These are phyloP conservation scores for Aspergillus fructus DNA, from an alignment of 2,329 filamentous ascomycete genomes.

Conservation along the genomic window DNA sequence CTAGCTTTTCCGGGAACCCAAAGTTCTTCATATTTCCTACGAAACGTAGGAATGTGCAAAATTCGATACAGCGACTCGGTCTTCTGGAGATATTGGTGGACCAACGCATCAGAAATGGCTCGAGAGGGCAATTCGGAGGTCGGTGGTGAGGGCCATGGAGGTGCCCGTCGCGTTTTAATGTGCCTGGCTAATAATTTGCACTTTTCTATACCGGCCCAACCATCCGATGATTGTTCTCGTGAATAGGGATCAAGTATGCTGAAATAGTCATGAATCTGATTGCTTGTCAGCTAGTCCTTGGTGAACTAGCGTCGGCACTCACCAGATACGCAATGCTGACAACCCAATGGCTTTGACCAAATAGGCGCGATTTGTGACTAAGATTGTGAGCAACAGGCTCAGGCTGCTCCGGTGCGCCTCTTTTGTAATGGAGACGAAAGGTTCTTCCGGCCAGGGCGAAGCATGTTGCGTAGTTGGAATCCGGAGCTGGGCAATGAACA, in stretches of 20 bases:
- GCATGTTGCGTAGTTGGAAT: not conserved
- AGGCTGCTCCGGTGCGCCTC: not conserved
- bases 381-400: not conserved
- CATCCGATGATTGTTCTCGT: slow-evolving; percentile 38
- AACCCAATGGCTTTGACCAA: slow-evolving; percentile 1
- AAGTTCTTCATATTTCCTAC: slow-evolving; percentile 53
- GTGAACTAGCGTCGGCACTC: not conserved
- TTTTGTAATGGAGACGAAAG: not conserved
- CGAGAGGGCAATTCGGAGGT: slow-evolving; percentile 46
- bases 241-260: slow-evolving; percentile 44
- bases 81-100: slow-evolving; percentile 54
- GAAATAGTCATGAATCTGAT: slow-evolving; percentile 34
- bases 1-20: slow-evolving; percentile 40
- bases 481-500: not conserved
- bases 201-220: slow-evolving; percentile 41
- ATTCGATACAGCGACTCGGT: slow-evolving; percentile 57
- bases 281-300: not conserved
- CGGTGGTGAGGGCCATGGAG: slow-evolving; percentile 48
- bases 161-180: slow-evolving; percentile 53
- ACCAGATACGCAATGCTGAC: not conserved
- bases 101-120: slow-evolving; percentile 48
- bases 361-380: not conserved
- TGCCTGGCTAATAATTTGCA: slow-evolving; percentile 56
- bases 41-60: slow-evolving; percentile 58
- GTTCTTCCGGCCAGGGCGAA: not conserved